phyloP scores from a whole-genome alignment of 2,329 filamentous ascomycete genomes.

The Arachnopeziza araneosa region DNA sequence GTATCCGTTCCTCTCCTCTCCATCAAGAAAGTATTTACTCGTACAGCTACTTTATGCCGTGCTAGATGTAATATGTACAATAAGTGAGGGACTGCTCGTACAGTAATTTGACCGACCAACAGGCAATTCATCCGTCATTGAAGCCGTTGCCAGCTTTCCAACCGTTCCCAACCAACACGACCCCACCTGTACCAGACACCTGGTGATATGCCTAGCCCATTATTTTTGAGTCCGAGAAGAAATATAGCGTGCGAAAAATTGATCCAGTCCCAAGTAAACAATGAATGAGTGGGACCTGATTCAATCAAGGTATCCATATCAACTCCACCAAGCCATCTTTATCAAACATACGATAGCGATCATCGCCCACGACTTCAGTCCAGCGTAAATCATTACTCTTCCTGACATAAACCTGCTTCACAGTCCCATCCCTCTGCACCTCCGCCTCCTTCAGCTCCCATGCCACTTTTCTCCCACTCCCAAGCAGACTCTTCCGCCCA shows the following conservation, averaged over 20 bases:
- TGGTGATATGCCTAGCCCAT: too few relatives aligned
- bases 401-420: conserved; percentile 49
- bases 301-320: conserved; percentile 39
- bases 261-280: background rate
- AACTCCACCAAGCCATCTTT: conserved; percentile 52
- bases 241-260: background rate
- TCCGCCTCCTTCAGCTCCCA: conserved; percentile 49
- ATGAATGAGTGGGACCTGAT: background rate
- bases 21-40: too few relatives aligned
- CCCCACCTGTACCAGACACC: too few relatives aligned
- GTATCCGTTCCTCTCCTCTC: too few relatives aligned
- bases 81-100: too few relatives aligned
- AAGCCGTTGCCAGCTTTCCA: too few relatives aligned
- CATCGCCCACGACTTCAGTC: conserved; percentile 36
- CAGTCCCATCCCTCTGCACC: conserved; percentile 42
- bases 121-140: too few relatives aligned
- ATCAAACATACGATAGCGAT: conserved; percentile 40
- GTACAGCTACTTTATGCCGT: too few relatives aligned
- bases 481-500: conserved; percentile 41
- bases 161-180: too few relatives aligned
- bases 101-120: too few relatives aligned
- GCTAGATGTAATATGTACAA: too few relatives aligned
- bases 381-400: conserved; percentile 49
- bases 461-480: conserved; percentile 46
- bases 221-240: too few relatives aligned